These are phyloP conservation scores for Didymella lethalis DNA, from an alignment of 2,329 filamentous ascomycete species.

Conservation along the genomic window DNA sequence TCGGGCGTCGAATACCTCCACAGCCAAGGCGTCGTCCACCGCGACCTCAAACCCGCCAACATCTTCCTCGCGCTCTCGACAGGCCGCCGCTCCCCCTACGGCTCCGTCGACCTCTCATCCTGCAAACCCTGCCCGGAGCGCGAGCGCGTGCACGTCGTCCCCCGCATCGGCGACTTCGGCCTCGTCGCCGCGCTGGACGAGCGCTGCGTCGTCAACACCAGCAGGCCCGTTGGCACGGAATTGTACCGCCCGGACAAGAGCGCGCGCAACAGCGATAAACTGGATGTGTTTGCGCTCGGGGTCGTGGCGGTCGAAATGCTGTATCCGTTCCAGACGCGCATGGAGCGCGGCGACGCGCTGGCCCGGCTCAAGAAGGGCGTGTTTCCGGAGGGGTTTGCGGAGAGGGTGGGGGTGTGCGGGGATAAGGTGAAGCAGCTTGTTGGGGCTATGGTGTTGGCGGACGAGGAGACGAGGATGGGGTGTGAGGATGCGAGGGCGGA, in stretches of 20 bases:
- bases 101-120: constrained; percentile 56
- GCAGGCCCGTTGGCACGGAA: constrained; percentile 65
- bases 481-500: constrained; percentile 43
- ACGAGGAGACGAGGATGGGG: constrained; percentile 39
- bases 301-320: constrained; percentile 70
- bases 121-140: constrained; percentile 57
- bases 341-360: constrained; percentile 52
- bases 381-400: constrained; percentile 42
- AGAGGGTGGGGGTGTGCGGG: constrained; percentile 30
- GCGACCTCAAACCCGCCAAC: constrained; percentile 73
- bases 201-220: constrained; percentile 33
- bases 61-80: constrained; percentile 66
- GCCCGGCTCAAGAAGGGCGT: constrained; percentile 43
- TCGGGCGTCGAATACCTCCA: constrained; percentile 72
- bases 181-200: constrained; percentile 65
- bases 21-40: constrained; percentile 66
- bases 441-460: constrained; percentile 42
- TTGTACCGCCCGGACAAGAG: constrained; percentile 64
- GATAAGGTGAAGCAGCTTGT: constrained; percentile 38
- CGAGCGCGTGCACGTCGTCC: constrained; percentile 57
- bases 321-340: constrained; percentile 57
- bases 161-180: constrained; percentile 74
- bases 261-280: constrained; percentile 55
- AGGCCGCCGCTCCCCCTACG: constrained; percentile 47
- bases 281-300: constrained; percentile 69